phyloP scores from a whole-genome alignment of 805 yeast genomes.

The Teunomyces gatunensis region DNA sequence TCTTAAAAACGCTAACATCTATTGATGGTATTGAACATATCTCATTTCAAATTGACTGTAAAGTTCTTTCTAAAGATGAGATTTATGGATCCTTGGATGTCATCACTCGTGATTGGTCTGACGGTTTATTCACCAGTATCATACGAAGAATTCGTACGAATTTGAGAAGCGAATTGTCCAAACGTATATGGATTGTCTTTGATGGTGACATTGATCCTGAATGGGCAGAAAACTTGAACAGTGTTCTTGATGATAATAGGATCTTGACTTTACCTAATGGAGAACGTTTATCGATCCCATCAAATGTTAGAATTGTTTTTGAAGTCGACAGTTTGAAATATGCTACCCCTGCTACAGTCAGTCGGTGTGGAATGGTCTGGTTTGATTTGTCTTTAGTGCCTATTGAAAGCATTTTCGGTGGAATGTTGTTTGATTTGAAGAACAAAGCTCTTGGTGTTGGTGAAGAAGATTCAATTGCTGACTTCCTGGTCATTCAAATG shows the following conservation, averaged over 20 bases:
- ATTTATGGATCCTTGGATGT: constrained; percentile 71
- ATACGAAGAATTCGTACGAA: constrained; percentile 57
- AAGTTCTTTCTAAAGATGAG: constrained; percentile 62
- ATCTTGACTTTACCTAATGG: constrained; percentile 84
- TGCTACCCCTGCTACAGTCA: constrained; percentile 89
- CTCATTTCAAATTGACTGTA: constrained; percentile 63
- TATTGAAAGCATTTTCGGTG: constrained; percentile 13
- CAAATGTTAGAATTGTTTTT: constrained; percentile 63
- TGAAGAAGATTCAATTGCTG: constrained; percentile 7
- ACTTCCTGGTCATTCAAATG: constrained; percentile 6
- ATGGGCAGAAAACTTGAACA: constrained; percentile 89
- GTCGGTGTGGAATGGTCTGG: constrained; percentile 90
- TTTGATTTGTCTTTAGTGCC: constrained; percentile 40
- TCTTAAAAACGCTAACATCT: constrained; percentile 40
- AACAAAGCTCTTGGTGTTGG: constrained; percentile 6
- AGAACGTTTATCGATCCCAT: constrained; percentile 70
- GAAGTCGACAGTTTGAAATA: constrained; percentile 65
- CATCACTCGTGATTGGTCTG: constrained; percentile 87
- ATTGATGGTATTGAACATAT: constrained; percentile 36
- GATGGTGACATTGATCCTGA: constrained; percentile 94
- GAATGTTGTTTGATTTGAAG: constrained; percentile 16
- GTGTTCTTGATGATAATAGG: constrained; percentile 87
- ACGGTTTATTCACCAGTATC: constrained; percentile 74
- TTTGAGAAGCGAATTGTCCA: constrained; percentile 54
- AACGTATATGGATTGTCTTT: constrained; percentile 72